Conservation (phyloP, 352 stramenopile species). For the Globisporangium cederbergense region DNA sequence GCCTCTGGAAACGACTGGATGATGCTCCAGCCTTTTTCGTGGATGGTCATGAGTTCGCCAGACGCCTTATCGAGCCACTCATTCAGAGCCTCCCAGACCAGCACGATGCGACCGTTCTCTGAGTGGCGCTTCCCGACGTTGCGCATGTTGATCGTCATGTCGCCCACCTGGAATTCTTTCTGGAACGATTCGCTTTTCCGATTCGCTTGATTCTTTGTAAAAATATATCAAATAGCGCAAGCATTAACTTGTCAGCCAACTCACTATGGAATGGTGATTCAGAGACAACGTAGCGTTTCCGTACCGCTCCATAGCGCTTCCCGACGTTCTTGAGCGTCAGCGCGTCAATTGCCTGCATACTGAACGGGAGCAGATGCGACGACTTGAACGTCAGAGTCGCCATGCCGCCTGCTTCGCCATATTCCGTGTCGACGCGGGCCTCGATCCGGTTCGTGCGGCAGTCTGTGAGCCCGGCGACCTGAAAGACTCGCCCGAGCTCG, state of each 20-base stretch:
- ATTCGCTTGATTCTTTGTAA: not conserved
- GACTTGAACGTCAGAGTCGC: constrained; percentile 10
- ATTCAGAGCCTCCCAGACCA: constrained; percentile 11
- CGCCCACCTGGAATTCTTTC: constrained; percentile 10
- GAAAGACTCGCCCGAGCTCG: constrained; percentile 11
- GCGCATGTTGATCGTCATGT: not conserved
- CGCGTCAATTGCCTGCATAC: constrained; percentile 4
- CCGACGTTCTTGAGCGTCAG: not conserved
- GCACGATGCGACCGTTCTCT: constrained; percentile 8
- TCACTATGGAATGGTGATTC: not conserved
- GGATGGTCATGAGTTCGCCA: constrained; percentile 9
- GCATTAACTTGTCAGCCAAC: not conserved
- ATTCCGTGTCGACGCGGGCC: not conserved
- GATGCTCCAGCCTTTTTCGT: constrained; percentile 15
- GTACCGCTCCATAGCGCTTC: not conserved
- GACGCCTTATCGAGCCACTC: constrained; percentile 5
- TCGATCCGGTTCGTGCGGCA: constrained; percentile 2
- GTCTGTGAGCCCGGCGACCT: not conserved
- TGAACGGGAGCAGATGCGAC: constrained; percentile 12
- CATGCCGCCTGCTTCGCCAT: not conserved
- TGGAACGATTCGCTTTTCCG: constrained; percentile 5
- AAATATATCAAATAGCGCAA: not conserved
- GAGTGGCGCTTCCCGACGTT: constrained; percentile 11
- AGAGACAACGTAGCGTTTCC: not conserved
- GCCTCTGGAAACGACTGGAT: not conserved